Evolutionary conservation across 176 grass and related monocot species (phyloP).

Genomic region (Oryza nivara): DNA sequence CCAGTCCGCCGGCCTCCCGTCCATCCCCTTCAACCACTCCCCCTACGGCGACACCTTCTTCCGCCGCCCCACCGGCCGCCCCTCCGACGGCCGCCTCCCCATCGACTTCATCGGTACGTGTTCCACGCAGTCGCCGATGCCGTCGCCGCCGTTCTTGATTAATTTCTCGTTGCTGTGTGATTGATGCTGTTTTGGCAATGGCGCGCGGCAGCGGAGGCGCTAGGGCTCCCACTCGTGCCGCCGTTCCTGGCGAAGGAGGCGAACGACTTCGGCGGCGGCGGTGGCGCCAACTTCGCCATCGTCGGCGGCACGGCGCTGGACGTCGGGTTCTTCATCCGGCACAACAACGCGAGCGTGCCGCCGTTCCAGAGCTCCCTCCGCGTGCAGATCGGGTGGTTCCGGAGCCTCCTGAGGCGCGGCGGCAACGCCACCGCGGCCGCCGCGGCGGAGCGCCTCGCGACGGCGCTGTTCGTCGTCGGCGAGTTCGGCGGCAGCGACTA

Average conservation of each 20-base stretch:
- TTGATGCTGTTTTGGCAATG: background rate
- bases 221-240: constrained; percentile 50
- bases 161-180: background rate
- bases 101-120: constrained; percentile 69
- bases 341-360: constrained; percentile 48
- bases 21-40: constrained; percentile 46
- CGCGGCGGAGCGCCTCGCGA: constrained; percentile 15
- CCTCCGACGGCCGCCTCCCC: constrained; percentile 70
- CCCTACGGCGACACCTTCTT: constrained; percentile 76
- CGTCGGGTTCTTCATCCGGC: constrained; percentile 50
- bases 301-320: constrained; percentile 58
- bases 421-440: constrained; percentile 6
- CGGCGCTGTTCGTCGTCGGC: constrained; percentile 62
- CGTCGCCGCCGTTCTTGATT: too few species aligned
- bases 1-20: constrained; percentile 41
- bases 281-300: constrained; percentile 71
- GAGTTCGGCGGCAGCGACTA: constrained; percentile 72
- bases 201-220: constrained; percentile 61
- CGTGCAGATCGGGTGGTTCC: constrained; percentile 63
- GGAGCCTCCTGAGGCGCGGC: background rate
- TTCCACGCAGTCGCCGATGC: too few species aligned
- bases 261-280: constrained; percentile 26
- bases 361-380: constrained; percentile 61
- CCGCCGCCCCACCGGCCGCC: constrained; percentile 53
- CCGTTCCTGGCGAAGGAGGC: constrained; percentile 40